phyloP scores from a whole-genome alignment of 2,329 filamentous ascomycete species.

The Aspergillus felis region DNA sequence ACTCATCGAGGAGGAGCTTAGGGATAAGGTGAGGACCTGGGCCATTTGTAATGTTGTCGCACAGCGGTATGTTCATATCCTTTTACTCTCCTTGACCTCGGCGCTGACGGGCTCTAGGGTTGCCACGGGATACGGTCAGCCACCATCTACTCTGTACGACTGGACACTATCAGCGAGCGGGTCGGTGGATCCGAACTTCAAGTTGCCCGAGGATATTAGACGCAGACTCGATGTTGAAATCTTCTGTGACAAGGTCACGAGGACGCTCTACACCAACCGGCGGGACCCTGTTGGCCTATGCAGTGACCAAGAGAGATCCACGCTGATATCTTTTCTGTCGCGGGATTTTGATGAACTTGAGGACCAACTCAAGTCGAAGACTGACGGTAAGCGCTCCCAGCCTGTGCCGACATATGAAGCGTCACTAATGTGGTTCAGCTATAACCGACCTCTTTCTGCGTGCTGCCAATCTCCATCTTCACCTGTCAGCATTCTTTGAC shows the following conservation, averaged over 20 bases:
- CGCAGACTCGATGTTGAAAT: slow-evolving; percentile 54
- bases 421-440: slow-evolving; percentile 20
- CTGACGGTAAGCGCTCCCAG: slow-evolving; percentile 30
- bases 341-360: slow-evolving; percentile 50
- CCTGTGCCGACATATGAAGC: neutral
- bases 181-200: slow-evolving; percentile 43
- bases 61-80: slow-evolving; percentile 49
- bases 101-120: slow-evolving; percentile 43
- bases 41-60: slow-evolving; percentile 65
- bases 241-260: slow-evolving; percentile 56
- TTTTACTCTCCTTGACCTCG: neutral
- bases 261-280: slow-evolving; percentile 54
- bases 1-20: slow-evolving; percentile 59
- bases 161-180: slow-evolving; percentile 51
- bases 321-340: slow-evolving; percentile 43
- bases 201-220: slow-evolving; percentile 50
- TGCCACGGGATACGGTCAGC: slow-evolving; percentile 65
- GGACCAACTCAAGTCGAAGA: slow-evolving; percentile 44
- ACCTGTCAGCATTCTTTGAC: slow-evolving; percentile 49
- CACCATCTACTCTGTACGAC: slow-evolving; percentile 59
- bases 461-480: slow-evolving; percentile 46
- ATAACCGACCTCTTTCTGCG: slow-evolving; percentile 48
- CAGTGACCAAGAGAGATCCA: slow-evolving; percentile 41
- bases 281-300: slow-evolving; percentile 51
- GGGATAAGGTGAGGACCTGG: slow-evolving; percentile 64